Conservation (phyloP, 805 yeast genomes). For the Zygoascus flipseniorum region DNA sequence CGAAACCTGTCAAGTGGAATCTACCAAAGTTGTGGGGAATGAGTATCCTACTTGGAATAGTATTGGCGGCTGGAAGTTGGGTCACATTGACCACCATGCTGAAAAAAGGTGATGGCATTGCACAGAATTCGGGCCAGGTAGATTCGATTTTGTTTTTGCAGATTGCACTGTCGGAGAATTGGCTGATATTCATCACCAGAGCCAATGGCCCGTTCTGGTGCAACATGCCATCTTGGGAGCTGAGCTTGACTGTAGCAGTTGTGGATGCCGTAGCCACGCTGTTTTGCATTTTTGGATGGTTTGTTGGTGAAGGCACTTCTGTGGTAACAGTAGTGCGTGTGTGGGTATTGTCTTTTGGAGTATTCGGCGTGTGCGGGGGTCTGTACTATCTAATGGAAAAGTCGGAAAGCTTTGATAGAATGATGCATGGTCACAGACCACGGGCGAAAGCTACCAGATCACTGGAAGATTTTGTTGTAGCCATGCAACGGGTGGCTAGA, state of each 20-base stretch:
- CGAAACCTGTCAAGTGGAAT: constrained; percentile 93
- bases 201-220: constrained; percentile 99
- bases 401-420: constrained; percentile 39
- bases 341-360: constrained; percentile 95
- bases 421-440: constrained; percentile 42
- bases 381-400: constrained; percentile 87
- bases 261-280: constrained; percentile 89
- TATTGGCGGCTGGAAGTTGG: constrained; percentile 79
- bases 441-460: constrained; percentile 28
- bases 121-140: constrained; percentile 90
- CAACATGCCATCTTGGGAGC: constrained; percentile 92
- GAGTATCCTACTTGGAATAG: constrained; percentile 61
- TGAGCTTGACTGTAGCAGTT: constrained; percentile 83
- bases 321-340: constrained; percentile 89
- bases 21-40: constrained; percentile 85
- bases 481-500: constrained; percentile 59
- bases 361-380: constrained; percentile 94
- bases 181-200: constrained; percentile 95
- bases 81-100: constrained; percentile 91
- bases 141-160: constrained; percentile 92
- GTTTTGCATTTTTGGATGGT: constrained; percentile 94
- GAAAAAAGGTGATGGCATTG: constrained; percentile 61
- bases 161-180: constrained; percentile 91
- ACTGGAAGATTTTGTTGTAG: constrained; percentile 51
- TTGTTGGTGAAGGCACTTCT: constrained; percentile 96